Percentiles rank a stretch among this genome's conserved stretches.
Conservation (phyloP, 176 grass and related monocot genomes). For the Microstegium vimineum region DNA sequence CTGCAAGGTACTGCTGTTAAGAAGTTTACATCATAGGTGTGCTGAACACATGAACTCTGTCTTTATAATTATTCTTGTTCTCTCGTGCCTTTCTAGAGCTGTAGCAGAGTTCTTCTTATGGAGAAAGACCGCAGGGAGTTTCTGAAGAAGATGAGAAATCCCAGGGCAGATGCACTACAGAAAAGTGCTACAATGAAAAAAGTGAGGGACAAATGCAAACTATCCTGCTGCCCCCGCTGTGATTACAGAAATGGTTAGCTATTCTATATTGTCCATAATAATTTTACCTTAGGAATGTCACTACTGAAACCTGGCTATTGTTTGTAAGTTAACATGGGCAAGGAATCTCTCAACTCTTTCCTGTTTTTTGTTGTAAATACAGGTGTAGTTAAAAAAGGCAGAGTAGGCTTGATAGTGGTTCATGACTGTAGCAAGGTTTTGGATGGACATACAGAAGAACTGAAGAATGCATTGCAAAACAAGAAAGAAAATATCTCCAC, state of each 20-base stretch:
- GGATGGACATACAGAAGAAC: slow-evolving; percentile 58
- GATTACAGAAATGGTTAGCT: slow-evolving; percentile 68
- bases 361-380: slow-evolving; percentile 41
- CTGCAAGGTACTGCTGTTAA: too few relatives aligned
- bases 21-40: too few relatives aligned
- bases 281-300: neutral
- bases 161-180: slow-evolving; percentile 45
- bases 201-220: slow-evolving; percentile 94
- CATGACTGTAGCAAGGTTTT: slow-evolving; percentile 73
- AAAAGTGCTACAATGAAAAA: slow-evolving; percentile 70
- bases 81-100: too few relatives aligned
- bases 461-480: slow-evolving; percentile 51
- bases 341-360: neutral
- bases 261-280: neutral
- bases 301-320: neutral
- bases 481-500: slow-evolving; percentile 59
- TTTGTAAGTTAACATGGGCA: slow-evolving; percentile 16
- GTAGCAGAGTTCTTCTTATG: slow-evolving; percentile 28
- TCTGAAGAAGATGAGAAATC: slow-evolving; percentile 86
- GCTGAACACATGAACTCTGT: too few relatives aligned
- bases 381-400: slow-evolving; percentile 87
- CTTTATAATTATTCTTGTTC: too few relatives aligned
- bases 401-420: slow-evolving; percentile 46
- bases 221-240: slow-evolving; percentile 67
- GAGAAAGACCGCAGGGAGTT: slow-evolving; percentile 58